Base-by-base conservation (phyloP, 768 basidiomycete species). In the Kwoniella botswanensis region DNA sequence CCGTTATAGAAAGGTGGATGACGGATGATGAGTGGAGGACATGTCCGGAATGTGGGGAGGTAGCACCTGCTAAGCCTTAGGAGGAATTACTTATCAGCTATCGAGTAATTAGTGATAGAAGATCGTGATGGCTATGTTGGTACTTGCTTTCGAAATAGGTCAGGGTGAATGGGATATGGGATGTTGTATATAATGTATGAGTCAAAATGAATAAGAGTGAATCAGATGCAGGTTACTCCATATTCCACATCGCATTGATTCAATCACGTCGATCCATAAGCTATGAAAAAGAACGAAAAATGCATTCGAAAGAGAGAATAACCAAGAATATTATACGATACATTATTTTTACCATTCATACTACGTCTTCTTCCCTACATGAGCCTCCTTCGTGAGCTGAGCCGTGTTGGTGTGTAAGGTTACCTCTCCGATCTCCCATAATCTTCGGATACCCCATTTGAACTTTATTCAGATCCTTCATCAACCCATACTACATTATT, bases 1-100 rank as follows among this genome's bases (percentile, higher is more conserved):
- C 94, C 0, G 87, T 94, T 59, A 97, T 98, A 69, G 86, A 93
- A 77, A 85, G 87, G 24, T 97, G 94, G 94, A 91, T 92, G 87
- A 79, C 82, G 17, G 85, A 88, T 72, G 88, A 88, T 68, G 86
- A 87, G 29, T 81, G 90, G 68, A 87, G 95, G 56, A 90, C 84
- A 65, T 98, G 95, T 82, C 83, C 85, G 21, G 85, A 85, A 56
- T 98, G 95, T 80, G 92, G 92, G 2, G 79, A 83, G 17, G 83
- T 89, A 3, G 90, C 90, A 0, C 85, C 86, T 55, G 85, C 89
- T 0, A 91, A 89, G 84, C 90, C 59, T 10, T 61, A 61, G 35
- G 35, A 35, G 1, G 26, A 35, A 35, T 55, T 18, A 84, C 24
- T 22, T 55, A 22, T 55, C 18, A 55, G 54, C 18, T 55, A 22